These are phyloP conservation scores for Yamadazyma conglobata DNA, from an alignment of 1,139 yeast genomes.

Conservation along the genomic window DNA sequence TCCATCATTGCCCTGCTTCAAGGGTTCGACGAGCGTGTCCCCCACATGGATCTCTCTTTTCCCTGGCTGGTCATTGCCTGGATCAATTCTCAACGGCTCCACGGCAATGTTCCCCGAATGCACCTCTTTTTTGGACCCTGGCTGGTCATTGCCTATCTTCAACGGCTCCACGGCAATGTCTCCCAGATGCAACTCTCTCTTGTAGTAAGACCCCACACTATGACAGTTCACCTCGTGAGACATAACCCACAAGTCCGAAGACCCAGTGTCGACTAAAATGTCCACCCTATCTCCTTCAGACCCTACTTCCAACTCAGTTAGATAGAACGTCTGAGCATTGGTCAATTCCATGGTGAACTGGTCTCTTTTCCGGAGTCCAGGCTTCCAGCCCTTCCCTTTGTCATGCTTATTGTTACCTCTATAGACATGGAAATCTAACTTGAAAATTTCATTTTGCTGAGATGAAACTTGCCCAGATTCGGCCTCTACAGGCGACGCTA, in stretches of 20 bases:
- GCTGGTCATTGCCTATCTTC: neutral
- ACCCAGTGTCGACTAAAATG: conserved; percentile 45
- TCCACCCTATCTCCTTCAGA: conserved; percentile 26
- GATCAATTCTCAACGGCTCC: neutral
- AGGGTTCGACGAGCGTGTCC: conserved; percentile 1
- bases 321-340: conserved; percentile 48
- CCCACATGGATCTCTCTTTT: conserved; percentile 7
- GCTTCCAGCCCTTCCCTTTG: conserved; percentile 15
- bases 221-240: conserved; percentile 28
- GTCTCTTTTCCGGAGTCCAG: conserved; percentile 27
- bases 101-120: neutral
- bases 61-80: neutral
- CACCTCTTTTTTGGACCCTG: neutral
- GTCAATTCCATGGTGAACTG: conserved; percentile 32
- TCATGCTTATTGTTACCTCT: conserved; percentile 22
- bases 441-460: too few species aligned
- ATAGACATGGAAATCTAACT: conserved; percentile 25
- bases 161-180: conserved; percentile 5
- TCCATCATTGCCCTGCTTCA: neutral
- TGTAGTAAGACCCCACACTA: conserved; percentile 3
- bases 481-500: too few species aligned
- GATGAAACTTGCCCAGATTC: too few species aligned
- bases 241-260: conserved; percentile 48
- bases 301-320: conserved; percentile 39
- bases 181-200: conserved; percentile 8